Evolutionary conservation across 371 early-diverging fungal genomes (phyloP), one percentile per base, ranked within the genome.

Genomic region (Gilbertella persicaria): DNA sequence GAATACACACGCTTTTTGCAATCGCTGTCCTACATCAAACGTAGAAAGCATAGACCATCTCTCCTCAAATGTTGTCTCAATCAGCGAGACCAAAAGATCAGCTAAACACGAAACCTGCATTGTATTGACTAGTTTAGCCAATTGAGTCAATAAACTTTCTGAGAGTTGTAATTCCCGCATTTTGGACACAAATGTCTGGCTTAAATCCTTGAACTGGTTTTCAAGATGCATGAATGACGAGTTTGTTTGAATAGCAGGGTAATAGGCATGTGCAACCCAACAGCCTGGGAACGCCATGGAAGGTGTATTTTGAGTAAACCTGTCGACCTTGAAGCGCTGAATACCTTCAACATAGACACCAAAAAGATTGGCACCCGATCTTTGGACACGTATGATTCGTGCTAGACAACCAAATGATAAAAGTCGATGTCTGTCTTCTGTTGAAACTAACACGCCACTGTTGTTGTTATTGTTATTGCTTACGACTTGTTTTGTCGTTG

Each of bases 101-200:
- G 89, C 88, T 28, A 93, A 66, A 23, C 73, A 71, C 0, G 83
- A 79, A 3, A 84, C 76, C 7, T 82, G 64, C 3, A 78, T 70
- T n/a, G 76, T 80, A 28, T 86, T 79, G 3, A 90, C 69, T 40
- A 88, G 76, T 44, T 85, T 80, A 10, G 73, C 53, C 17, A 91
- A 71, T 50, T 88, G 90, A 1, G 71, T 65, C 6, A 88, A 50
- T 7, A 89, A 75, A 0, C 83, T 71, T 1, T 83, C 74, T 4
- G 87, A 84, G 28, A 86, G 43, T 20, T 88, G 84, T 17, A 93
- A 74, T n/a, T 86, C 84, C 21, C 85, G 76, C 55, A 90, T 79
- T 29, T 78, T 70, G 20, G 64, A 40, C 4, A 81, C 60, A 57
- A 84, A 78, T 36, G 75, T 83, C 14, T 81, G 75, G n/a, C 80